Evolutionary conservation across 2,329 filamentous ascomycete species (phyloP).

Genomic region (Arachnopeziza araneosa): DNA sequence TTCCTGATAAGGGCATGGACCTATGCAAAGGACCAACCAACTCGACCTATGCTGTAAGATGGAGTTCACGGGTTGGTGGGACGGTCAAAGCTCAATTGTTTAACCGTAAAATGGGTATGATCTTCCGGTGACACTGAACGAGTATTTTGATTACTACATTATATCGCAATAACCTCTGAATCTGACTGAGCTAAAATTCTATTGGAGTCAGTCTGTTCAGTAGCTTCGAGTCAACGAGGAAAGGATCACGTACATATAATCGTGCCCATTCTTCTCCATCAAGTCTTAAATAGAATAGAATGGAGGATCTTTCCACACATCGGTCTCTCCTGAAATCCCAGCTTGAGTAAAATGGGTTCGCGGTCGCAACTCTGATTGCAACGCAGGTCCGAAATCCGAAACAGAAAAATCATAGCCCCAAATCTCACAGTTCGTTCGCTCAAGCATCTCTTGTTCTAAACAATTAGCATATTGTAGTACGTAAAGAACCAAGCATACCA

Average conservation of each 20-base stretch:
- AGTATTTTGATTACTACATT: no score
- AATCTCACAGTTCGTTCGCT: constrained; percentile 34
- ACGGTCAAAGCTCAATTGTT: no score
- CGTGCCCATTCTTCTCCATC: constrained; percentile 35
- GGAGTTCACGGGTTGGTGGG: no score
- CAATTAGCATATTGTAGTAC: background rate
- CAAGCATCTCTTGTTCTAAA: constrained; percentile 33
- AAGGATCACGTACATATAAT: constrained; percentile 24
- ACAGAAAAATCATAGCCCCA: constrained; percentile 38
- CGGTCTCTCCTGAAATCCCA: constrained; percentile 29
- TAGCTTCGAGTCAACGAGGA: no score
- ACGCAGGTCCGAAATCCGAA: constrained; percentile 29
- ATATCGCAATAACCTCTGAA: no score
- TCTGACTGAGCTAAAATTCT: no score
- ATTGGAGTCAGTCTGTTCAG: no score
- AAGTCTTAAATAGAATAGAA: constrained; percentile 34
- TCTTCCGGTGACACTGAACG: no score
- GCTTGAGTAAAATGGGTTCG: constrained; percentile 32
- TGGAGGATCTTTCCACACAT: constrained; percentile 21
- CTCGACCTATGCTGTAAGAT: background rate
- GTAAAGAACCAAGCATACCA: no score
- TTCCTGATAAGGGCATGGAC: background rate
- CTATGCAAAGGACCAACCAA: background rate
- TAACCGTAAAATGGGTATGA: no score
- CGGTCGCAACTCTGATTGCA: constrained; percentile 16